phyloP scores from a whole-genome alignment of 495 filamentous ascomycete genomes.

The Talaromyces ruber region DNA sequence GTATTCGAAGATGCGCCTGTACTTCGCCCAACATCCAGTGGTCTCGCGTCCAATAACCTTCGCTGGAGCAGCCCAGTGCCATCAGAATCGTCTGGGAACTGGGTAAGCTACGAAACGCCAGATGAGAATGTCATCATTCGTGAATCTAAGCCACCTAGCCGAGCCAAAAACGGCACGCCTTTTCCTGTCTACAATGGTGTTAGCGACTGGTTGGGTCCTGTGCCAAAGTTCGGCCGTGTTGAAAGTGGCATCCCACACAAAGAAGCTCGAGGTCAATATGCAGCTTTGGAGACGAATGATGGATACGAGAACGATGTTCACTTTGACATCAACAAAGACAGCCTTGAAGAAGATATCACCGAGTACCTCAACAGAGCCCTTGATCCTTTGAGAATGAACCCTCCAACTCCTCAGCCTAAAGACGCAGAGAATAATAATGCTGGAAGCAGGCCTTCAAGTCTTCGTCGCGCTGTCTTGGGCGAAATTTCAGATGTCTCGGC shows the following conservation, averaged over 20 bases:
- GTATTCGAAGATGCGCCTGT: conserved; percentile 18
- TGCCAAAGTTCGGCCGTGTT: conserved; percentile 23
- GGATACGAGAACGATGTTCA: conserved; percentile 20
- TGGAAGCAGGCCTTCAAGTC: conserved; percentile 7
- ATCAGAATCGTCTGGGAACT: conserved; percentile 42
- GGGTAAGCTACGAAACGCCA: conserved; percentile 52
- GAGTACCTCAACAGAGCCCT: conserved; percentile 11
- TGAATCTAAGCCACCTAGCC: conserved; percentile 13
- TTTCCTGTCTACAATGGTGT: conserved; percentile 21
- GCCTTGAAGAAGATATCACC: conserved; percentile 12
- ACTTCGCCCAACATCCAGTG: conserved; percentile 19
- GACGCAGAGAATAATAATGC: conserved; percentile 13
- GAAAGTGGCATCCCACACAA: conserved; percentile 24
- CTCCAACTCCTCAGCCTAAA: conserved; percentile 39
- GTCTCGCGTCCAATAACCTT: conserved; percentile 17
- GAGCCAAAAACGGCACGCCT: conserved; percentile 33
- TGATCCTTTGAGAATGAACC: conserved; percentile 41
- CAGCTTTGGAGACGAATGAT: conserved; percentile 26
- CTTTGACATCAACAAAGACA: conserved; percentile 8
- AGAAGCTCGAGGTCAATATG: conserved; percentile 32
- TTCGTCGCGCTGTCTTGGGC: conserved; percentile 19
- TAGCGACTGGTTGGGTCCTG: conserved; percentile 30
- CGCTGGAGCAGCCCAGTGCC: conserved; percentile 29
- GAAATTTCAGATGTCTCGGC: conserved; percentile 27
- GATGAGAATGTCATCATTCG: background rate